Percentiles rank a stretch among this genome's conserved stretches.
Conservation (phyloP, 495 filamentous ascomycete genomes). For the Daldinia grandis region DNA sequence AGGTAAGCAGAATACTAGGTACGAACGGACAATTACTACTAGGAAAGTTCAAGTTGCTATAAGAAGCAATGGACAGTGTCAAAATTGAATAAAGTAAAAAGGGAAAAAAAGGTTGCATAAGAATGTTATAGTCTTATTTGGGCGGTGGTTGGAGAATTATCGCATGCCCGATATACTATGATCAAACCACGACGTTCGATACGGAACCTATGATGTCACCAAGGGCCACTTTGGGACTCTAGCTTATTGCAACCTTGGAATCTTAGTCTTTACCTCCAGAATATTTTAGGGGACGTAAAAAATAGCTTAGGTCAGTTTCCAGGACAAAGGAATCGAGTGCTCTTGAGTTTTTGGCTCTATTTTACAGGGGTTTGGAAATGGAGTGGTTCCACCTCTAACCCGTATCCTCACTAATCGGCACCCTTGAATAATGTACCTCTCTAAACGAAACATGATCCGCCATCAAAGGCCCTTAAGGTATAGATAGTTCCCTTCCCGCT, state of each 20-base stretch:
- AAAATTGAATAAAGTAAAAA: neutral
- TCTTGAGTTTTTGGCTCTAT: slow-evolving; percentile 52
- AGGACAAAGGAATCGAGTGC: slow-evolving; percentile 59
- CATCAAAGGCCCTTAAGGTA: slow-evolving; percentile 52
- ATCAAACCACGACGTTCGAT: slow-evolving; percentile 24
- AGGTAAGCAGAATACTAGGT: neutral
- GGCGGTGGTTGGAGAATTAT: slow-evolving; percentile 10
- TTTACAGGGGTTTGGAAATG: slow-evolving; percentile 57
- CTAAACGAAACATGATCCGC: slow-evolving; percentile 56
- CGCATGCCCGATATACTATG: slow-evolving; percentile 3
- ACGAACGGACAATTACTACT: neutral
- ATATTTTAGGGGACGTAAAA: neutral
- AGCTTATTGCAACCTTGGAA: slow-evolving; percentile 15
- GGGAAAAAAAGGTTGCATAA: neutral
- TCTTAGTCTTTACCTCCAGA: slow-evolving; percentile 1
- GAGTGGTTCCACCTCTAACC: slow-evolving; percentile 51
- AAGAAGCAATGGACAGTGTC: neutral
- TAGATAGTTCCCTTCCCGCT: slow-evolving; percentile 55
- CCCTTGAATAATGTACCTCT: slow-evolving; percentile 50
- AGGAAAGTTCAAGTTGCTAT: neutral
- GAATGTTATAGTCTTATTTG: neutral
- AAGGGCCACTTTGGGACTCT: slow-evolving; percentile 15
- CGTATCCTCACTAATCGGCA: slow-evolving; percentile 53
- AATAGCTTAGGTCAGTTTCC: neutral
- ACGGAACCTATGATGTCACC: slow-evolving; percentile 40